These are phyloP conservation scores for Lentinula edodes DNA, from an alignment of 768 basidiomycete genomes.

Conservation along the genomic window DNA sequence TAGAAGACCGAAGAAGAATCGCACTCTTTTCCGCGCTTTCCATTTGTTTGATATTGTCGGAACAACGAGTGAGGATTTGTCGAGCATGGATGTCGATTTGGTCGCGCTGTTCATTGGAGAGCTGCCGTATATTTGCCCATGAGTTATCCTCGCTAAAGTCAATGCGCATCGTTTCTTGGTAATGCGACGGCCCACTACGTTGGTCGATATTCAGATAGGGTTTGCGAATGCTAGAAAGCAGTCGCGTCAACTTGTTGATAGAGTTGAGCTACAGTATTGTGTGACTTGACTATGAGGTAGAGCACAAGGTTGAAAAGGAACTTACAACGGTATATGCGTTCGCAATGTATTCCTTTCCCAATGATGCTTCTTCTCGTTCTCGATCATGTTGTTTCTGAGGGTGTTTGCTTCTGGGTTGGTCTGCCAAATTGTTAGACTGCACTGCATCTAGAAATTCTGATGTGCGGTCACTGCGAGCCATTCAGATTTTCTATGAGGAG, in stretches of 20 bases:
- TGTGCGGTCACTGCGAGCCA: conserved; percentile 60
- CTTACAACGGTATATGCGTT: conserved; percentile 73
- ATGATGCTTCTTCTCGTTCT: conserved; percentile 27
- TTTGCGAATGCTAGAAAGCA: conserved; percentile 73
- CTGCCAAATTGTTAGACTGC: conserved; percentile 39
- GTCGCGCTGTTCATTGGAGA: conserved; percentile 89
- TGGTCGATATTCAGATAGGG: conserved; percentile 84
- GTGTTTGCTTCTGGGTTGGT: conserved; percentile 40
- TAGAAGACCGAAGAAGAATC: conserved; percentile 23
- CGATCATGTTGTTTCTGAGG: conserved; percentile 24
- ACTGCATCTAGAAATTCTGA: conserved; percentile 52
- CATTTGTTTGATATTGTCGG: conserved; percentile 83
- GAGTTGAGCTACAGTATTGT: conserved; percentile 53
- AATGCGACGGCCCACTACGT: conserved; percentile 42
- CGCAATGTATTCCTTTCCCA: conserved; percentile 63
- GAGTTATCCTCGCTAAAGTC: conserved; percentile 48
- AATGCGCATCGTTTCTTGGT: conserved; percentile 46
- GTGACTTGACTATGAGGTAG: not conserved
- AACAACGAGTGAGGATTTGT: conserved; percentile 78
- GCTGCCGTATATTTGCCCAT: conserved; percentile 62
- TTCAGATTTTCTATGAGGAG: not conserved
- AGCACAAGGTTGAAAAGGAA: not conserved
- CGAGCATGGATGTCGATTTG: conserved; percentile 93
- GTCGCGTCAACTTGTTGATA: conserved; percentile 60
- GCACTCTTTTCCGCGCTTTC: conserved; percentile 86